A percentile compares a stretch with the other conserved stretches of the same genome.
These are phyloP conservation scores for Mollisiaceae sp. DNA, from an alignment of 2,329 filamentous ascomycete species.

Conservation along the genomic window DNA sequence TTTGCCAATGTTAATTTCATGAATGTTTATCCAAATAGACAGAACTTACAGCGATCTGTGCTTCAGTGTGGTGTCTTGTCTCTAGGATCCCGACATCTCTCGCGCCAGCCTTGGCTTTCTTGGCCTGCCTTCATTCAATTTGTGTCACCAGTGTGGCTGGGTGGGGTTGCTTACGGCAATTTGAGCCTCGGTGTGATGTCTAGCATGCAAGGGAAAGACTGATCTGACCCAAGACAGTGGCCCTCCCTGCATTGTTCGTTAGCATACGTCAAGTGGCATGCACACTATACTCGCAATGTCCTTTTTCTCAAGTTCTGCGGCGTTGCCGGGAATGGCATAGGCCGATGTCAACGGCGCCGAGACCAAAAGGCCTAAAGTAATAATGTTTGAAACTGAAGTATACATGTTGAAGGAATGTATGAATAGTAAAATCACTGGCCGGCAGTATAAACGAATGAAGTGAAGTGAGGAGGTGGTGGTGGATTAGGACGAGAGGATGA, in stretches of 20 bases:
- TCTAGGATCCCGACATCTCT: constrained; percentile 25
- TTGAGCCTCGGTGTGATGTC: constrained; percentile 33
- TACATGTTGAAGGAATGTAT: constrained; percentile 37
- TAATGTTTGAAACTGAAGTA: constrained; percentile 37
- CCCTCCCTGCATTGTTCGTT: constrained; percentile 5
- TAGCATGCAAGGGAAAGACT: constrained; percentile 23
- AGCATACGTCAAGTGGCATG: background rate
- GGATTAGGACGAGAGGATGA: constrained; percentile 23
- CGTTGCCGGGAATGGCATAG: constrained; percentile 26
- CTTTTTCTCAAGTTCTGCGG: constrained; percentile 27
- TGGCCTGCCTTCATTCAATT: constrained; percentile 8
- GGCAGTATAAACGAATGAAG: constrained; percentile 38
- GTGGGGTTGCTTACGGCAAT: constrained; percentile 23
- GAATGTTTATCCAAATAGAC: background rate
- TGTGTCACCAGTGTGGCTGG: background rate
- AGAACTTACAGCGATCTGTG: constrained; percentile 27
- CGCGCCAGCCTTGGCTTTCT: constrained; percentile 9
- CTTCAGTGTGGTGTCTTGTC: constrained; percentile 29
- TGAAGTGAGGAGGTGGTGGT: constrained; percentile 21
- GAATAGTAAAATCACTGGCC: constrained; percentile 37
- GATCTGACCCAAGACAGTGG: constrained; percentile 25
- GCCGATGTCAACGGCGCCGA: constrained; percentile 35
- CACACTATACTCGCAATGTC: constrained; percentile 9
- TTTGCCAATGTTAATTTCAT: constrained; percentile 14
- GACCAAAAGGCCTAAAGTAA: constrained; percentile 38